These are phyloP conservation scores for Globisporangium parvum DNA, from an alignment of 352 stramenopile genomes.

Conservation along the genomic window DNA sequence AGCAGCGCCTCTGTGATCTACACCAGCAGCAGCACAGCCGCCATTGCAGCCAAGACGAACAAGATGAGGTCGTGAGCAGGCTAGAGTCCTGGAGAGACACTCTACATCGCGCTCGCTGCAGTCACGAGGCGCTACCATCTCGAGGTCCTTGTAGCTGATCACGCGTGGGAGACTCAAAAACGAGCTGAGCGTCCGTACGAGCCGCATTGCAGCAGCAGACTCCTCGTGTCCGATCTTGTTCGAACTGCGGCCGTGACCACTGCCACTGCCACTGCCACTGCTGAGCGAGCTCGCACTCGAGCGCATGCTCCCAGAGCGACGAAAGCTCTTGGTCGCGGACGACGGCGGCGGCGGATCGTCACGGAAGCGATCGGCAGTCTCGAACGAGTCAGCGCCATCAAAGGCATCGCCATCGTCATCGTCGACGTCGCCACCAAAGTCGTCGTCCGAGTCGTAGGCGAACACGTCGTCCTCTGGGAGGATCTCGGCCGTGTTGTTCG, in stretches of 20 bases:
- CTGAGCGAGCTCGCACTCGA: slow-evolving; percentile 4
- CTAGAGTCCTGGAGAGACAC: too few species aligned
- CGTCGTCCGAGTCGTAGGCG: slow-evolving; percentile 25
- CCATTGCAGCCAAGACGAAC: not conserved
- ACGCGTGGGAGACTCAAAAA: slow-evolving; percentile 63
- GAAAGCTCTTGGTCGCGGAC: slow-evolving; percentile 19
- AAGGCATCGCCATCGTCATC: slow-evolving; percentile 1
- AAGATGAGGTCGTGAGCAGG: too few species aligned
- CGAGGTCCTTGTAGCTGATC: slow-evolving; percentile 67
- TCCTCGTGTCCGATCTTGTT: slow-evolving; percentile 13
- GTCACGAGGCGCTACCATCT: slow-evolving; percentile 26
- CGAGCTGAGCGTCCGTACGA: slow-evolving; percentile 56
- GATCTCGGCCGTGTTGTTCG: slow-evolving; percentile 63
- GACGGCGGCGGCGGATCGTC: slow-evolving; percentile 3
- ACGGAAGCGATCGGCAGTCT: slow-evolving; percentile 7
- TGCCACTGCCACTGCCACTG: slow-evolving; percentile 4
- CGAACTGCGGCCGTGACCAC: not conserved
- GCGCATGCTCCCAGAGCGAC: slow-evolving; percentile 26
- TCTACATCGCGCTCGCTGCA: not conserved
- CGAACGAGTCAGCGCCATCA: slow-evolving; percentile 27
- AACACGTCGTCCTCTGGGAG: slow-evolving; percentile 40
- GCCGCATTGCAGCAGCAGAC: slow-evolving; percentile 32
- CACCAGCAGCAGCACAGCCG: not conserved
- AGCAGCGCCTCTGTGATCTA: slow-evolving; percentile 71
- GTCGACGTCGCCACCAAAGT: slow-evolving; percentile 1